Evolutionary conservation across 1,139 yeast genomes (phyloP).

Genomic region (Nematodospora anomalae): DNA sequence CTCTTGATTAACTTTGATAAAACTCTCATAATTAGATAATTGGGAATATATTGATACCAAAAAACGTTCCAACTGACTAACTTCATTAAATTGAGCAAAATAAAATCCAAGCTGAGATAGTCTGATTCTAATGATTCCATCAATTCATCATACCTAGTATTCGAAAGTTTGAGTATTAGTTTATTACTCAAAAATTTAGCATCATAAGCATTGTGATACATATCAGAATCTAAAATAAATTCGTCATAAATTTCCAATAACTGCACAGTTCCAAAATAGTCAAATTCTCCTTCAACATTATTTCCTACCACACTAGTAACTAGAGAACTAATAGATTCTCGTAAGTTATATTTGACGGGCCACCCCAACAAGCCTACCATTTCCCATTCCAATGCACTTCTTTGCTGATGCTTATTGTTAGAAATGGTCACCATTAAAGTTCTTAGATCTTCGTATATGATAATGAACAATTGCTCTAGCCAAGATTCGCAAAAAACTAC

Average conservation of each 20-base stretch:
- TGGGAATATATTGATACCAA: constrained; percentile 44
- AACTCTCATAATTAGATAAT: constrained; percentile 29
- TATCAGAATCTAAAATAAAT: constrained; percentile 40
- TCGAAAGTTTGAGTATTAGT: constrained; percentile 31
- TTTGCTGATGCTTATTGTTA: constrained; percentile 30
- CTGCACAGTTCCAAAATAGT: constrained; percentile 40
- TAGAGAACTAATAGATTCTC: constrained; percentile 39
- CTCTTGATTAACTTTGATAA: constrained; percentile 30
- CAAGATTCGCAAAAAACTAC: constrained; percentile 33
- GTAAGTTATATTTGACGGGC: constrained; percentile 40
- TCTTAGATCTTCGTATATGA: constrained; percentile 41
- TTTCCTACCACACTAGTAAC: constrained; percentile 42
- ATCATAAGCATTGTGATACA: constrained; percentile 31
- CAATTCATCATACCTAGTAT: constrained; percentile 23
- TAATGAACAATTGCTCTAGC: constrained; percentile 41
- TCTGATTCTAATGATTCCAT: constrained; percentile 26
- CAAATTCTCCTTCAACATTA: constrained; percentile 35
- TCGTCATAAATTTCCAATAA: constrained; percentile 43
- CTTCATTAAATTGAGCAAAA: constrained; percentile 35
- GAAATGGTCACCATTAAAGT: constrained; percentile 28
- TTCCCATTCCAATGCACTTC: constrained; percentile 47
- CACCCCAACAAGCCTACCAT: constrained; percentile 43
- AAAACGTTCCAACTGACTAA: constrained; percentile 41
- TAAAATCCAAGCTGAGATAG: constrained; percentile 35
- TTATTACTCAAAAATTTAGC: constrained; percentile 33